Conservation (phyloP, 345 rosid species). For the Syzygium oleosum region DNA sequence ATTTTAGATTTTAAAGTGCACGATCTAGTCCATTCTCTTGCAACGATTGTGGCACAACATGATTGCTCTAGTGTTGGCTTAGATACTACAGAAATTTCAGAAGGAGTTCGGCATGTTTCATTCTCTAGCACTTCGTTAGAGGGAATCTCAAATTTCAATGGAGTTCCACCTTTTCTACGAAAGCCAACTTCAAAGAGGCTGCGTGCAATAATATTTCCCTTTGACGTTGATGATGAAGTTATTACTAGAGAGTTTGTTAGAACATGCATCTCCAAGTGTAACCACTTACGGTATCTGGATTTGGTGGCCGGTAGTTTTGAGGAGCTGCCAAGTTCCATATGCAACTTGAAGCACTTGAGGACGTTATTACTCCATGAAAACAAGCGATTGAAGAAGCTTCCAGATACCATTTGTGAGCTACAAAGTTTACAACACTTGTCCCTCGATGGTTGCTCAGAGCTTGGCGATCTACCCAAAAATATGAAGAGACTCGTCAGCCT, state of each 20-base stretch:
- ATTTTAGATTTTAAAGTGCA: accelerated
- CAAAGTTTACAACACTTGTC: not conserved
- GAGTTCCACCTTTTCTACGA: not conserved
- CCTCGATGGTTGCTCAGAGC: too few relatives aligned
- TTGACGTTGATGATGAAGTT: too few relatives aligned
- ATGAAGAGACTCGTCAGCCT: too few relatives aligned
- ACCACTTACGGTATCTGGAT: too few relatives aligned
- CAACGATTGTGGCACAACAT: not conserved
- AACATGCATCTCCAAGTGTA: too few relatives aligned
- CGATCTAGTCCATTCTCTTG: not conserved
- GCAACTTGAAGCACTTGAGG: not conserved
- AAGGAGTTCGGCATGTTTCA: not conserved
- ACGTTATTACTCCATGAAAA: accelerated
- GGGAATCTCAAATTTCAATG: not conserved
- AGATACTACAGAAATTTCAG: not conserved
- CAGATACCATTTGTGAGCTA: not conserved
- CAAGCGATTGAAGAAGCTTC: not conserved
- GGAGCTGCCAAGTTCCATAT: too few relatives aligned
- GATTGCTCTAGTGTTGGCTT: accelerated
- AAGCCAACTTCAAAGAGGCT: not conserved
- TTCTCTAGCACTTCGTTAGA: accelerated
- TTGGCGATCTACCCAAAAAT: too few relatives aligned
- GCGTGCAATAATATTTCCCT: not conserved
- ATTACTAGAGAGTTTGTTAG: too few relatives aligned
- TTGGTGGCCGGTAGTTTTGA: too few relatives aligned